Percentiles rank a stretch among this genome's conserved stretches.
These are phyloP conservation scores for Ganoderma resinaceum DNA, from an alignment of 1,284 basidiomycete genomes.

Conservation along the genomic window DNA sequence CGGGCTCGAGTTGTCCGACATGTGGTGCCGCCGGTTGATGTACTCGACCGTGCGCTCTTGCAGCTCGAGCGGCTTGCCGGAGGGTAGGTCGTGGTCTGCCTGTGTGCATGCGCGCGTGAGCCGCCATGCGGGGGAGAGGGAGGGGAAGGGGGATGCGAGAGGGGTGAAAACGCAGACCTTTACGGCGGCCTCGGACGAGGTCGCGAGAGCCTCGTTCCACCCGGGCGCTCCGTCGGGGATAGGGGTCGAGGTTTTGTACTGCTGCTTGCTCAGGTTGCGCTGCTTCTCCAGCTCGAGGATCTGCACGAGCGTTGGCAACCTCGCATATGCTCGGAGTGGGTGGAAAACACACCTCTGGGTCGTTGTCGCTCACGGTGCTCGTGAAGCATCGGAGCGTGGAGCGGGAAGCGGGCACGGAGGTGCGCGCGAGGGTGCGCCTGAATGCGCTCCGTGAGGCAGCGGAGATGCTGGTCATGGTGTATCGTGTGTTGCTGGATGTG, in stretches of 20 bases:
- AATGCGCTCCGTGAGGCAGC: neutral
- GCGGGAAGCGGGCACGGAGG: neutral
- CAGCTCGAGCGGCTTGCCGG: conserved; percentile 41
- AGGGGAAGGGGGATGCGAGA: neutral
- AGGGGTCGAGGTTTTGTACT: conserved; percentile 60
- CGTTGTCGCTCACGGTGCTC: conserved; percentile 71
- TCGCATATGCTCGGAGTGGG: neutral
- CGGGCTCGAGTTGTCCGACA: conserved; percentile 34
- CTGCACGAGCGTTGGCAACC: conserved; percentile 36
- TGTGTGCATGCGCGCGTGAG: conserved; percentile 18
- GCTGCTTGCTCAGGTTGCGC: conserved; percentile 55
- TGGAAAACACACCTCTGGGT: conserved; percentile 54
- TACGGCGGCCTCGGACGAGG: conserved; percentile 69
- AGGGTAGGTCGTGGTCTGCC: conserved; percentile 47
- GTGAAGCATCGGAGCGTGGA: conserved; percentile 24
- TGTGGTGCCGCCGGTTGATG: conserved; percentile 44
- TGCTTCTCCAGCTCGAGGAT: conserved; percentile 64
- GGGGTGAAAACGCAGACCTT: conserved; percentile 70
- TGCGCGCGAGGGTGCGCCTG: neutral
- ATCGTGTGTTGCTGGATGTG: neutral
- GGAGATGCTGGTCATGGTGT: conserved; percentile 1
- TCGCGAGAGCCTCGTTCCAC: conserved; percentile 78
- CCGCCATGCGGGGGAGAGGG: neutral
- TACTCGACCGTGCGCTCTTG: conserved; percentile 48
- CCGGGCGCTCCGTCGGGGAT: conserved; percentile 63